Percentiles rank a stretch among this genome's conserved stretches.
Conservation (phyloP, 345 rosid species). For the Conringia planisiliqua region DNA sequence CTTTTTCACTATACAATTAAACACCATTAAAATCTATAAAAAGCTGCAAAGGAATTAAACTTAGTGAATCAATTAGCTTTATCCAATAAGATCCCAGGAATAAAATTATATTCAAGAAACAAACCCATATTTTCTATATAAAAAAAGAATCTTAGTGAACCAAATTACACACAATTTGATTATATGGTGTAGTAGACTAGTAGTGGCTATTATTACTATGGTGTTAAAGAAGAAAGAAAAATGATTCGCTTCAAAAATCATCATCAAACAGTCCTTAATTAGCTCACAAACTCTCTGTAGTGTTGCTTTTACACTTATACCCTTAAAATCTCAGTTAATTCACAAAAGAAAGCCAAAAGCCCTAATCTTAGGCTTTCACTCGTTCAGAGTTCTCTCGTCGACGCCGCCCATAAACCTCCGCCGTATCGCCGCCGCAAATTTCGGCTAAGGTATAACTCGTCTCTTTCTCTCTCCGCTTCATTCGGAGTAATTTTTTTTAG, state of each 20-base stretch:
- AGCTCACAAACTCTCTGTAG: not conserved
- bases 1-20: too few relatives aligned
- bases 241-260: too few relatives aligned
- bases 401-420: slow-evolving; percentile 17
- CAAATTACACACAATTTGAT: not conserved
- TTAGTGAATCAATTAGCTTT: too few relatives aligned
- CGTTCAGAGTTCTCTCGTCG: slow-evolving; percentile 6
- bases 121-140: too few relatives aligned
- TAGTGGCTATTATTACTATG: not conserved
- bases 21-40: too few relatives aligned
- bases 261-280: too few relatives aligned
- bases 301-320: not conserved
- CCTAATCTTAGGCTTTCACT: not conserved
- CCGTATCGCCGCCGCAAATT: slow-evolving; percentile 3
- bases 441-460: not conserved
- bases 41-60: too few relatives aligned
- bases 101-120: too few relatives aligned
- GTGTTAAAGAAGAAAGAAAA: too few relatives aligned
- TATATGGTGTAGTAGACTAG: not conserved
- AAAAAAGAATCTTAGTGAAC: not conserved
- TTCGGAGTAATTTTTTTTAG: not conserved
- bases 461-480: not conserved
- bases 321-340: not conserved
- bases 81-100: too few relatives aligned
- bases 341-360: slow-evolving; percentile 6